Conservation (phyloP, 768 basidiomycete species). For the Pleurotus ostreatus region DNA sequence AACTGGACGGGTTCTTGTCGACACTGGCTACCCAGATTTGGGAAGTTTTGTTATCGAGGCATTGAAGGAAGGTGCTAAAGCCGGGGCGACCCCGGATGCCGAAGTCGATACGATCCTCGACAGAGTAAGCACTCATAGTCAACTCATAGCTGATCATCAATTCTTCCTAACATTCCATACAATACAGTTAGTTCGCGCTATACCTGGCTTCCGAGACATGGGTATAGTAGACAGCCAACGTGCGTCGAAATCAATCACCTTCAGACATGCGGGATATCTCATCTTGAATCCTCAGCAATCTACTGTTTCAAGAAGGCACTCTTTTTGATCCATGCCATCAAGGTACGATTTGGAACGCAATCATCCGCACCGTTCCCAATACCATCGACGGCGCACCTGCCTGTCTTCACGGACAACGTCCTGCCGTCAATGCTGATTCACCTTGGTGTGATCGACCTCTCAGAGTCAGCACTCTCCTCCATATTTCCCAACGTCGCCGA, state of each 20-base stretch:
- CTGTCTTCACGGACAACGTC: conserved; percentile 79
- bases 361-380: conserved; percentile 56
- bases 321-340: conserved; percentile 71
- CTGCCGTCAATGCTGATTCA: conserved; percentile 79
- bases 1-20: conserved; percentile 64
- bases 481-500: conserved; percentile 48
- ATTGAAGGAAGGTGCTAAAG: conserved; percentile 49
- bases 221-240: conserved; percentile 58
- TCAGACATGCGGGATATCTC: conserved; percentile 1
- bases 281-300: conserved; percentile 42
- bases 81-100: conserved; percentile 19
- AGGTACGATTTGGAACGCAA: conserved; percentile 58
- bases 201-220: conserved; percentile 85
- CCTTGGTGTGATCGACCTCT: conserved; percentile 69
- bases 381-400: conserved; percentile 53
- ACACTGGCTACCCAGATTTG: conserved; percentile 61
- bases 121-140: conserved; percentile 40
- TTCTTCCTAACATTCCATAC: background rate
- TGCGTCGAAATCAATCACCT: conserved; percentile 28
- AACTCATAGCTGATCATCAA: background rate
- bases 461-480: conserved; percentile 33
- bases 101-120: conserved; percentile 60
- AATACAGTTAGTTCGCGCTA: conserved; percentile 61
- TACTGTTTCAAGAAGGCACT: conserved; percentile 91
- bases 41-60: conserved; percentile 73